Evolutionary conservation across 805 yeast species (phyloP).

Genomic region (Sugiyamaella mastotermitis): DNA sequence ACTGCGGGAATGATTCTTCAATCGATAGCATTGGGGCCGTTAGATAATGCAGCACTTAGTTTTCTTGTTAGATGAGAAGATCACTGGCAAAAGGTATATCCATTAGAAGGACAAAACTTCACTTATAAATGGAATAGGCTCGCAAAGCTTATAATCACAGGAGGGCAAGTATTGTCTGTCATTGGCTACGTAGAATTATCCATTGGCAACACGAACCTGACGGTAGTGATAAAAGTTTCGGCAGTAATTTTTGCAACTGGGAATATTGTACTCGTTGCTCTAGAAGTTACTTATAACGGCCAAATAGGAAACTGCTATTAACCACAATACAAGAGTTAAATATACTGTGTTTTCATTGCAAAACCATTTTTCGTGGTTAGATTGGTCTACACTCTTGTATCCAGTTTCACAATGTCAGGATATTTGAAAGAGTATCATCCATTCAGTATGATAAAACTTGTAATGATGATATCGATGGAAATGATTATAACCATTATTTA

Average conservation of each 20-base stretch:
- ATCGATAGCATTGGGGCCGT: slow-evolving; percentile 13
- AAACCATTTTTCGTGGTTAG: slow-evolving; percentile 13
- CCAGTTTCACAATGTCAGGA: slow-evolving; percentile 6
- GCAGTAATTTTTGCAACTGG: slow-evolving; percentile 6
- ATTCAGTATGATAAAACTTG: slow-evolving; percentile 54
- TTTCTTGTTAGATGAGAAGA: neutral
- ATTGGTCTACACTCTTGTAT: slow-evolving; percentile 5
- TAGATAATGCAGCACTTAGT: slow-evolving; percentile 8
- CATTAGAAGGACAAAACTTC: neutral
- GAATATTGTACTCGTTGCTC: slow-evolving; percentile 2
- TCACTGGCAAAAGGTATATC: neutral
- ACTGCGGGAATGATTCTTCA: slow-evolving; percentile 8
- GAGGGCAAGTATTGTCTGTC: slow-evolving; percentile 8
- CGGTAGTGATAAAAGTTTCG: slow-evolving; percentile 1
- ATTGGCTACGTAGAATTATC: slow-evolving; percentile 5
- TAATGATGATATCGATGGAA: slow-evolving; percentile 77
- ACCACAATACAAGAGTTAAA: slow-evolving; percentile 2
- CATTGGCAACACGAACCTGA: too few relatives aligned
- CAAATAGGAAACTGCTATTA: slow-evolving; percentile 3
- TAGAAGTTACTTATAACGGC: slow-evolving; percentile 2
- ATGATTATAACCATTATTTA: slow-evolving; percentile 50
- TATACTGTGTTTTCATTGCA: slow-evolving; percentile 6
- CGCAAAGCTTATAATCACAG: slow-evolving; percentile 1
- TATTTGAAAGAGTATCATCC: slow-evolving; percentile 5
- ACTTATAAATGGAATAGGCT: slow-evolving; percentile 1